phyloP scores from a whole-genome alignment of 805 yeast genomes.

The Candida mattraensis region DNA sequence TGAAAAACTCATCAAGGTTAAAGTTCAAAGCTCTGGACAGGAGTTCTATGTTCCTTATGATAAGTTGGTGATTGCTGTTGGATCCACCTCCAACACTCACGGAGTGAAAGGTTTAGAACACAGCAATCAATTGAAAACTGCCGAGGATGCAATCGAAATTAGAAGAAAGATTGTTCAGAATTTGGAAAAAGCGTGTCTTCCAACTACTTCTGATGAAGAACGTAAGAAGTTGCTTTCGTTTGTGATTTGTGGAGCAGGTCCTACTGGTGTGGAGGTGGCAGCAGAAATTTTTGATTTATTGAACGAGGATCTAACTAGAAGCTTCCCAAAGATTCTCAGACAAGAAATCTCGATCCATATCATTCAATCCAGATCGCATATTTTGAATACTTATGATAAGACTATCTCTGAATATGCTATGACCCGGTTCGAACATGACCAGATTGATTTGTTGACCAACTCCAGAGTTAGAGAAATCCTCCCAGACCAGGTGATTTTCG shows the following conservation, averaged over 20 bases:
- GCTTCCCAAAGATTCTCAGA: constrained; percentile 59
- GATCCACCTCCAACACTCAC: constrained; percentile 66
- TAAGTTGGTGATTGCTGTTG: constrained; percentile 66
- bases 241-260: constrained; percentile 75
- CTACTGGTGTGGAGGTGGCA: constrained; percentile 74
- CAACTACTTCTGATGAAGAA: constrained; percentile 63
- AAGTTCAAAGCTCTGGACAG: constrained; percentile 41
- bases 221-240: constrained; percentile 59
- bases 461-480: constrained; percentile 61
- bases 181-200: constrained; percentile 63
- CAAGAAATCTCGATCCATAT: constrained; percentile 67
- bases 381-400: constrained; percentile 67
- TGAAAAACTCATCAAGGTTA: constrained; percentile 57
- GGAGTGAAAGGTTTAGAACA: constrained; percentile 69
- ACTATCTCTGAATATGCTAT: constrained; percentile 64
- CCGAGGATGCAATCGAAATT: constrained; percentile 60
- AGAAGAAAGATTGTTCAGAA: constrained; percentile 54
- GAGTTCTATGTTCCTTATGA: constrained; percentile 72
- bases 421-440: constrained; percentile 60
- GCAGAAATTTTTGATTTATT: constrained; percentile 67
- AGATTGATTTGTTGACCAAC: constrained; percentile 61
- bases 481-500: constrained; percentile 58
- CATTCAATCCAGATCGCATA: constrained; percentile 66
- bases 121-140: constrained; percentile 62
- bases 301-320: constrained; percentile 59